Evolutionary conservation across 805 yeast species (phyloP).

Genomic region (Lachancea waltii): DNA sequence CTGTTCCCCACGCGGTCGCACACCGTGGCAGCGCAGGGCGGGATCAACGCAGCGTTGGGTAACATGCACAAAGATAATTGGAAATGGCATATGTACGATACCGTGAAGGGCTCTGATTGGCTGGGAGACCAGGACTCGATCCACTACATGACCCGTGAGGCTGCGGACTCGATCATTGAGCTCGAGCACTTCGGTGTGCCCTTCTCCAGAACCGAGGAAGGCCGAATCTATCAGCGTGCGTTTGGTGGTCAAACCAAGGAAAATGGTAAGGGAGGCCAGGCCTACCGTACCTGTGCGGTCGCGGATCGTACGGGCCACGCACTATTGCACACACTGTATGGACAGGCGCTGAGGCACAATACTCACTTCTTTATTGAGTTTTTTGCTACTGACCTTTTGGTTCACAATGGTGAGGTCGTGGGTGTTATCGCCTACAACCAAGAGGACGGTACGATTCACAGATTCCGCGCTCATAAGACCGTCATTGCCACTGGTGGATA

Average conservation of each 20-base stretch:
- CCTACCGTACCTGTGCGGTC: constrained; percentile 98
- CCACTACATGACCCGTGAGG: constrained; percentile 98
- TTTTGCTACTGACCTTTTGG: constrained; percentile 89
- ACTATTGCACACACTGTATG: constrained; percentile 87
- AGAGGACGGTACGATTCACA: constrained; percentile 97
- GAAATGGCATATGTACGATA: constrained; percentile 99
- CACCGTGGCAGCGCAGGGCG: constrained; percentile 99
- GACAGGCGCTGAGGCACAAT: constrained; percentile 93
- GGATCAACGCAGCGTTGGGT: constrained; percentile 97
- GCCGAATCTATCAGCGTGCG: constrained; percentile 96
- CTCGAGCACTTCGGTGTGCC: constrained; percentile 98
- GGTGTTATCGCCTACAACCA: constrained; percentile 97
- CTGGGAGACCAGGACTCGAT: constrained; percentile 99
- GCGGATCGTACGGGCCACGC: constrained; percentile 99
- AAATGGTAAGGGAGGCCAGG: constrained; percentile 97
- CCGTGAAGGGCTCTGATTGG: constrained; percentile 99
- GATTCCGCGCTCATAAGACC: constrained; percentile 95
- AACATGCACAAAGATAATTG: constrained; percentile 98
- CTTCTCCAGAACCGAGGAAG: constrained; percentile 93
- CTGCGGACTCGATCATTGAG: constrained; percentile 92
- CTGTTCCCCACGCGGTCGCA: constrained; percentile 97
- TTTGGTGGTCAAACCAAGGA: constrained; percentile 97
- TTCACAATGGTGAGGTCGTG: constrained; percentile 92
- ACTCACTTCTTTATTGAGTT: constrained; percentile 97
- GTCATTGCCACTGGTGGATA: constrained; percentile 98